Evolutionary conservation across 129 eudicot species (phyloP).

Genomic region (Artemisia tridentata): DNA sequence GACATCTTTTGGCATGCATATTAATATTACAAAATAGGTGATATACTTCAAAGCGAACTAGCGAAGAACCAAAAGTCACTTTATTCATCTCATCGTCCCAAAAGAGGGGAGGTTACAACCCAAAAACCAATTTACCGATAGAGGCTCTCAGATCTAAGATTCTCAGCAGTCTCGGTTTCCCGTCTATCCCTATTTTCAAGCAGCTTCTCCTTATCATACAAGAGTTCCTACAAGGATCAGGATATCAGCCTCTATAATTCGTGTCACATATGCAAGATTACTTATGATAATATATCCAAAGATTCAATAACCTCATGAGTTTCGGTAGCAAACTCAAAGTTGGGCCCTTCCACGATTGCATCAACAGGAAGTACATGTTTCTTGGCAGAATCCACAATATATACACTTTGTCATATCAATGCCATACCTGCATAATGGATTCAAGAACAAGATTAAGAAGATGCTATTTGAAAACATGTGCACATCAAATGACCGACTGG

Average conservation of each 20-base stretch:
- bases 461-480: background rate
- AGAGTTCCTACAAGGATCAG: constrained; percentile 50
- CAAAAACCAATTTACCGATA: constrained; percentile 54
- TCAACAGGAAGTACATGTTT: constrained; percentile 97
- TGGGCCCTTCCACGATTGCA: constrained; percentile 98
- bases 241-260: constrained; percentile 22
- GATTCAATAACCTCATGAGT: constrained; percentile 77
- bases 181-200: constrained; percentile 97
- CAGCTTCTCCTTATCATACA: constrained; percentile 96
- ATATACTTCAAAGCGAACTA: constrained; percentile 1
- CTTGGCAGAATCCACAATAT: constrained; percentile 99
- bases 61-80: background rate
- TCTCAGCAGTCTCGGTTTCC: constrained; percentile 99
- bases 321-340: constrained; percentile 90
- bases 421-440: constrained; percentile 52
- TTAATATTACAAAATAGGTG: no score
- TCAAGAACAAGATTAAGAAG: no score
- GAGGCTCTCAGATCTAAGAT: constrained; percentile 91
- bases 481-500: background rate
- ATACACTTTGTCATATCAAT: constrained; percentile 97
- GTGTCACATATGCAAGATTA: constrained; percentile 66
- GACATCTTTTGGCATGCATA: no score
- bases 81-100: constrained; percentile 18
- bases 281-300: background rate
- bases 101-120: background rate